These are phyloP conservation scores for Eudorina sp. DNA, from an alignment of 139 green algal species.

Conservation along the genomic window DNA sequence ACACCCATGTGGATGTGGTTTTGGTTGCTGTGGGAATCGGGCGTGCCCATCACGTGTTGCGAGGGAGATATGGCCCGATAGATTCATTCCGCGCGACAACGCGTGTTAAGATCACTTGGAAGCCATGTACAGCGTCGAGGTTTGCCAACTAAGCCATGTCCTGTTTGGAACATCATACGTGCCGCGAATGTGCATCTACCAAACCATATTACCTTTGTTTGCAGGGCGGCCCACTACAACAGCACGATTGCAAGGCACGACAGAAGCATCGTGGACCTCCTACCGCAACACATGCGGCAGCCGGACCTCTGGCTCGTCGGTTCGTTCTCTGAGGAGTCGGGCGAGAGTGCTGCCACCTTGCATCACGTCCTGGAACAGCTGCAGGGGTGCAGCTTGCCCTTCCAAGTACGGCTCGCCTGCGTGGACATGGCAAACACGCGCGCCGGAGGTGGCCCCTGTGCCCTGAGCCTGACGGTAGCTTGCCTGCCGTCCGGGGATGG, in stretches of 20 bases:
- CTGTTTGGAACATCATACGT: neutral
- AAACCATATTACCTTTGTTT: too few relatives aligned
- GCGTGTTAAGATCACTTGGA: too few relatives aligned
- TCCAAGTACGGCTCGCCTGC: slow-evolving; percentile 5
- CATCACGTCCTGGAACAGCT: neutral
- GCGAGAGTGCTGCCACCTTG: slow-evolving; percentile 30
- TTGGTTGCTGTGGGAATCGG: too few relatives aligned
- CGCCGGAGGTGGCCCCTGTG: neutral
- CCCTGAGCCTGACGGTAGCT: neutral
- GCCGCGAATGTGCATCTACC: too few relatives aligned
- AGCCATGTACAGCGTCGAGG: too few relatives aligned
- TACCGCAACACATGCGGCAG: neutral
- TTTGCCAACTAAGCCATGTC: neutral
- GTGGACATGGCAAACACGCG: slow-evolving; percentile 1
- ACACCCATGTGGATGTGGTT: too few relatives aligned
- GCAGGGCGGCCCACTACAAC: slow-evolving; percentile 41
- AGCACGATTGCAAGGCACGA: neutral
- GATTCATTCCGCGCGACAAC: too few relatives aligned
- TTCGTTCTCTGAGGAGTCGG: neutral
- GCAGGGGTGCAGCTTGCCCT: neutral
- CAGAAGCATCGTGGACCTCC: neutral
- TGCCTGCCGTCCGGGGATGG: neutral
- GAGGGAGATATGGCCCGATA: too few relatives aligned
- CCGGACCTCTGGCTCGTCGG: slow-evolving; percentile 23
- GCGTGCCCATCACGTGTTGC: too few relatives aligned